A percentile compares a stretch with the other conserved stretches of the same genome.
phyloP scores from a whole-genome alignment of 495 filamentous ascomycete genomes.

The Sporormia fimetaria region DNA sequence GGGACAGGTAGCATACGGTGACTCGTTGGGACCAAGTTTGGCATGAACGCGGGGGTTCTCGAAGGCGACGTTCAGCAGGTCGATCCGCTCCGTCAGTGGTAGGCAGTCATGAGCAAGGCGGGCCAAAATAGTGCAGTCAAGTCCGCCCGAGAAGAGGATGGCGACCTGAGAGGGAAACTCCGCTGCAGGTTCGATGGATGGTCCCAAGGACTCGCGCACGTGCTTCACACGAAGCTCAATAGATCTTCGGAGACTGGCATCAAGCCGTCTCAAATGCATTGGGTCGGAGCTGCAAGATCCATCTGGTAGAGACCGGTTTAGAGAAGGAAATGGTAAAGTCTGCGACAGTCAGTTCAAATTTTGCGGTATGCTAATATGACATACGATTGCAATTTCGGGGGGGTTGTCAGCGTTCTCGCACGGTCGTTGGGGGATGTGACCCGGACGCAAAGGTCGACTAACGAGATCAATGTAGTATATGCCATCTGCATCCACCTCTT shows the following conservation, averaged over 20 bases:
- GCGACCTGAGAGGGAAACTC: conserved; percentile 40
- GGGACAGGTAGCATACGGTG: conserved; percentile 68
- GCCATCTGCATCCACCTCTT: conserved; percentile 74
- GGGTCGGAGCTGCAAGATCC: neutral
- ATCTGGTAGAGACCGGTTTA: conserved; percentile 46
- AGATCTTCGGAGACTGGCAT: conserved; percentile 5
- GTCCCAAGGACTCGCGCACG: conserved; percentile 12
- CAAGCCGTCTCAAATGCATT: conserved; percentile 9
- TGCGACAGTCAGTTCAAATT: conserved; percentile 7
- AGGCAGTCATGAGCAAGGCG: conserved; percentile 71
- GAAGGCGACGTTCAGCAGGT: conserved; percentile 92
- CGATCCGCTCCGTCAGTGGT: conserved; percentile 55
- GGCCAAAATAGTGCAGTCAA: conserved; percentile 86
- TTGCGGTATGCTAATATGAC: conserved; percentile 1
- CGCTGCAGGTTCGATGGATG: conserved; percentile 13
- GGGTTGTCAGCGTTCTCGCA: neutral
- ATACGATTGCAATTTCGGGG: too few species aligned
- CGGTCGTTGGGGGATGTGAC: conserved; percentile 10
- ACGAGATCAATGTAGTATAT: conserved; percentile 54
- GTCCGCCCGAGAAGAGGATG: conserved; percentile 84
- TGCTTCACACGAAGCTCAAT: conserved; percentile 17
- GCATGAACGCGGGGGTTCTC: conserved; percentile 63
- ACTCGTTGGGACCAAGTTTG: conserved; percentile 11
- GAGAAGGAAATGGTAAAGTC: conserved; percentile 37
- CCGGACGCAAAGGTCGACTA: neutral